Evolutionary conservation across 495 filamentous ascomycete species (phyloP).

Genomic region (Clohesyomyces aquaticus): DNA sequence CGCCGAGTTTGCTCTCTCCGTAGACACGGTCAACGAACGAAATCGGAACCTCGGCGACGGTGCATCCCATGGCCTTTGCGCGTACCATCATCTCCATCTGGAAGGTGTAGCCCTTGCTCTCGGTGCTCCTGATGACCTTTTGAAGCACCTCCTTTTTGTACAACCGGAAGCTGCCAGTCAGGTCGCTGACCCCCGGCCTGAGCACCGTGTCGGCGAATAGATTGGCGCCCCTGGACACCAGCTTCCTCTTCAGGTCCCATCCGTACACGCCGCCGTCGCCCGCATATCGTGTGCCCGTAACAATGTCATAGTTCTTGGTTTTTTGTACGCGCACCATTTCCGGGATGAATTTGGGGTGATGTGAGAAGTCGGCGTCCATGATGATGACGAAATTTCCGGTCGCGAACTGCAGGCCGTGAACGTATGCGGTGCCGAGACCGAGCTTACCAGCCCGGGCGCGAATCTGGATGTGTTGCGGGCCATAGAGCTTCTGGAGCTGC

Average conservation of each 20-base stretch:
- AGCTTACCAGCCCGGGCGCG: conserved; percentile 91
- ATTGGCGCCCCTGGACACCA: conserved; percentile 89
- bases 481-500: conserved; percentile 85
- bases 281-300: conserved; percentile 92
- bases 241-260: conserved; percentile 96
- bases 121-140: conserved; percentile 84
- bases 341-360: conserved; percentile 96
- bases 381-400: conserved; percentile 96
- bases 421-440: conserved; percentile 94
- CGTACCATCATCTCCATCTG: conserved; percentile 98
- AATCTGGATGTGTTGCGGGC: conserved; percentile 72
- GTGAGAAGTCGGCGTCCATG: conserved; percentile 99
- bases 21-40: conserved; percentile 94
- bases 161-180: conserved; percentile 91
- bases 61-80: conserved; percentile 89
- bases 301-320: conserved; percentile 81
- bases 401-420: conserved; percentile 85
- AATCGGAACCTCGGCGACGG: conserved; percentile 91
- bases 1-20: conserved; percentile 92
- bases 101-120: conserved; percentile 96
- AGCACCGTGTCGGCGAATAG: conserved; percentile 93
- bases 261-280: conserved; percentile 91
- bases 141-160: conserved; percentile 91
- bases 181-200: conserved; percentile 90
- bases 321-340: conserved; percentile 80